A percentile compares a stretch with the other conserved stretches of the same genome.
Evolutionary conservation across 2,329 filamentous ascomycete species (phyloP).

Genomic region (Ophiostoma tasmaniense): DNA sequence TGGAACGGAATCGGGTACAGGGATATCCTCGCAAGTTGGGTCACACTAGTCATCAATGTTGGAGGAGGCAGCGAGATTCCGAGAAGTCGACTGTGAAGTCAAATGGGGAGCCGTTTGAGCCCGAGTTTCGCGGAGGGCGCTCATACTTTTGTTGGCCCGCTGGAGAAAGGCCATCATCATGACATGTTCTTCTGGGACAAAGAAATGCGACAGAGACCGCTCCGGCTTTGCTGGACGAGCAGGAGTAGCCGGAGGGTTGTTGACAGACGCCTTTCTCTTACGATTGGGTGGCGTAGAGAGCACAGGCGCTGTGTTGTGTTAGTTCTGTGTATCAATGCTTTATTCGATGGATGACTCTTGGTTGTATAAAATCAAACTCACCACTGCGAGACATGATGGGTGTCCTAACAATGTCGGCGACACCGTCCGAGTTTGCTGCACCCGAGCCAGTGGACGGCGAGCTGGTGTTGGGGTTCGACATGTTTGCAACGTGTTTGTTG

Average conservation of each 20-base stretch:
- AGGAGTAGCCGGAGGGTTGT: background rate
- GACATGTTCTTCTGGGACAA: background rate
- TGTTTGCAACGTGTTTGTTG: background rate
- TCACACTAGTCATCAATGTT: slow-evolving; percentile 12
- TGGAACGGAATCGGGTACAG: background rate
- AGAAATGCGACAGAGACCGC: background rate
- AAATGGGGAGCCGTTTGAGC: no score
- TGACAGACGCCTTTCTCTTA: background rate
- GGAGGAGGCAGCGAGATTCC: background rate
- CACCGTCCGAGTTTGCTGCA: background rate
- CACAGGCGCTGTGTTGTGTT: background rate
- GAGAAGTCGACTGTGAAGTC: background rate
- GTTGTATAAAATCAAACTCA: background rate
- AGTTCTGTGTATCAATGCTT: background rate
- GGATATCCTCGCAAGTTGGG: background rate
- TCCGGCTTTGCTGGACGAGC: background rate
- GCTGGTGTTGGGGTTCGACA: background rate
- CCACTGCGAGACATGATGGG: background rate
- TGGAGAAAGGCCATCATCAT: background rate
- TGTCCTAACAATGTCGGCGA: background rate
- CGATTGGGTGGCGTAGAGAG: background rate
- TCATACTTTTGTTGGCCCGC: background rate
- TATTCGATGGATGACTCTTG: background rate
- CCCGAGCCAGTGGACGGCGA: background rate
- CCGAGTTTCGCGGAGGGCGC: background rate